Evolutionary conservation across 345 rosid genomes (phyloP), one percentile per base, ranked within the genome.

Genomic region (Triadica sebifera): DNA sequence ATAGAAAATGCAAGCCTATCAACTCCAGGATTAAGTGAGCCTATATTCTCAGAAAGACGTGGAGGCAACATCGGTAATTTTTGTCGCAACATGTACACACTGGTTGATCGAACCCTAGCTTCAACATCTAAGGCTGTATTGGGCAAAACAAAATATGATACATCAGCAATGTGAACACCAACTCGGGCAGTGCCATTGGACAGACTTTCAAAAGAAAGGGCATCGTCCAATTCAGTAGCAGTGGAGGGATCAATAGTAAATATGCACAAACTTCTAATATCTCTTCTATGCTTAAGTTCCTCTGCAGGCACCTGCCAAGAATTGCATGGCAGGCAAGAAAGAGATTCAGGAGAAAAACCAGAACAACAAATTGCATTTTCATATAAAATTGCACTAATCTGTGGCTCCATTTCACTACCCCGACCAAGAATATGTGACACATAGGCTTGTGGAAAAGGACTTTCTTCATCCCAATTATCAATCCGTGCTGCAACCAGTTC

Each of bases 151-250:
- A 92, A 94, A 81, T 85, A 89, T 45, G 97, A 89, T 52, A 84
- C 97, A 80, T 94, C 98, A 6, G 95, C 87, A 79, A 94, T 86
- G 85, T 94, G 98, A 56, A 94, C 97, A 55, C 98, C 97, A 16
- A 92, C 89, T 86, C 97, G 91, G 39, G 75, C 81, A 67, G 78
- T 74, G 67, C 85, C 95, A 72, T 74, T 73, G 25, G 91, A 69
- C 73, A 91, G 72, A 79, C 79, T 79, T 81, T 94, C 91, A 75
- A 91, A 80, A 38, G 97, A 94, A 29, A 92, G 81, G 70, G 97
- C 98, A 87, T 94, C 98, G 70, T 94, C 98, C 60, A 94, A 95
- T 63, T 92, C 98, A 53, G 86, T 78, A 24, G 97, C 95, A 17
- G 84, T 86, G 17, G 89, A 77, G 69, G 97, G 90, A 56, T 94